Evolutionary conservation across 306 rosid species (phyloP).

Genomic region (Cicer bijugum): DNA sequence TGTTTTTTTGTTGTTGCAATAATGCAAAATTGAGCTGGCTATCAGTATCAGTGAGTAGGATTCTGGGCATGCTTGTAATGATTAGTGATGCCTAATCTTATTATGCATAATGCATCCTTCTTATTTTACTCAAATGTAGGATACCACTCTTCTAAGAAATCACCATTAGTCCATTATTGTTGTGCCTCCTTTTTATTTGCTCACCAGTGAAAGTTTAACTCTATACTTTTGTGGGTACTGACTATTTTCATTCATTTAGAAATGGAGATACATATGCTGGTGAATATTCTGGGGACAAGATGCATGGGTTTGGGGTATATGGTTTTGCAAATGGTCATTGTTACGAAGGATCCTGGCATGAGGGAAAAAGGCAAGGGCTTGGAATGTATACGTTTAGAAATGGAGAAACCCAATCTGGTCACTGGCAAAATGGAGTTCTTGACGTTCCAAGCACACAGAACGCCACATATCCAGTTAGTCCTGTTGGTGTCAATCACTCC

Average conservation of each 20-base stretch:
- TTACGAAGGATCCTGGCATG: conserved; percentile 98
- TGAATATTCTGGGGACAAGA: conserved; percentile 90
- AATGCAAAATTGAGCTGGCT: conserved; percentile 11
- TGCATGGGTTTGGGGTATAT: conserved; percentile 97
- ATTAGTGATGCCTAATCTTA: neutral
- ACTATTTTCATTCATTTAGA: conserved; percentile 52
- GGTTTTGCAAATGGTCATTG: conserved; percentile 90
- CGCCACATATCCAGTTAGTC: conserved; percentile 69
- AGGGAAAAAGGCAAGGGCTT: conserved; percentile 95
- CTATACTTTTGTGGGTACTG: conserved; percentile 8
- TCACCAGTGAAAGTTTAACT: conserved; percentile 5
- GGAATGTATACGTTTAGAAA: conserved; percentile 98
- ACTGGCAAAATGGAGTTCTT: conserved; percentile 91
- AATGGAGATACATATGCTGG: conserved; percentile 96
- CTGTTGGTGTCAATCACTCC: conserved; percentile 86
- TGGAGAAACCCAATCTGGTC: conserved; percentile 97
- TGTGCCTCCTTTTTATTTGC: conserved; percentile 6
- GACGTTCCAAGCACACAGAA: conserved; percentile 90
- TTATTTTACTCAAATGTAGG: conserved; percentile 7
- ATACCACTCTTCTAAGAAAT: conserved; percentile 19
- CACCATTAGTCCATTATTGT: neutral
- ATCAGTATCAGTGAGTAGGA: conserved; percentile 31
- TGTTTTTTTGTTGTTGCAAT: neutral
- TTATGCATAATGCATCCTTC: conserved; percentile 5
- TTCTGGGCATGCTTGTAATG: neutral